A percentile compares a stretch with the other conserved stretches of the same genome.
Conservation (phyloP, 1,139 yeast species). For the Blastobotrys elegans region DNA sequence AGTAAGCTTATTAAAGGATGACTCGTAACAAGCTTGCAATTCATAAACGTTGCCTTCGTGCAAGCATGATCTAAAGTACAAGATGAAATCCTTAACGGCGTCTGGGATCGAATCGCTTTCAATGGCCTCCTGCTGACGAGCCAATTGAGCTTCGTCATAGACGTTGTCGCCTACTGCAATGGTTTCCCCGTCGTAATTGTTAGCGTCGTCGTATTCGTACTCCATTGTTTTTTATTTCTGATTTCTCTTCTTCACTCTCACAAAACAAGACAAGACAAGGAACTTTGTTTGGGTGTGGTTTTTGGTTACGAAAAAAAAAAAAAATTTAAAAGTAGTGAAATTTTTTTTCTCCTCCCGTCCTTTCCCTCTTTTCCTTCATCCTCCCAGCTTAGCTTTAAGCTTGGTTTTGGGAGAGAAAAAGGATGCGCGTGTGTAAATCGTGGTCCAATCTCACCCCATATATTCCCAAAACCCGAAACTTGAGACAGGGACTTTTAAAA, state of each 20-base stretch:
- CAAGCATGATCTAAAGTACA: conserved; percentile 40
- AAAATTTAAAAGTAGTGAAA: no score
- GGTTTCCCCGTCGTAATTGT: conserved; percentile 22
- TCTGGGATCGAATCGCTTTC: conserved; percentile 38
- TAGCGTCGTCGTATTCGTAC: conserved; percentile 25
- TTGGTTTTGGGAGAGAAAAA: not conserved
- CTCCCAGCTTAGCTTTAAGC: no score
- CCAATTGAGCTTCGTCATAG: conserved; percentile 26
- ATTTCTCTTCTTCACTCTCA: no score
- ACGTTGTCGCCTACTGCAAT: conserved; percentile 32
- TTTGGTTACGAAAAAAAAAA: no score
- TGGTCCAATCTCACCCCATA: not conserved
- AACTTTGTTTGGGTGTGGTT: no score
- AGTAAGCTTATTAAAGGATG: conserved; percentile 42
- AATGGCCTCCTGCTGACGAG: conserved; percentile 33
- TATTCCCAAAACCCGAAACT: not conserved
- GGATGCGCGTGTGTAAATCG: conserved; percentile 1
- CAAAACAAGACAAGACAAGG: no score
- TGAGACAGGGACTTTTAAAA: no score
- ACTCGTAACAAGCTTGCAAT: conserved; percentile 42
- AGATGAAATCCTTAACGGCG: conserved; percentile 41
- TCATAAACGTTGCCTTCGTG: conserved; percentile 42
- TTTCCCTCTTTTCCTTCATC: no score
- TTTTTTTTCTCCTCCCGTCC: no score
- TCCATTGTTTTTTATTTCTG: conserved; percentile 18